Evolutionary conservation across 371 early-diverging fungal species (phyloP), one percentile per base, ranked within the genome.

Genomic region (Syncephalastrum racemosum): DNA sequence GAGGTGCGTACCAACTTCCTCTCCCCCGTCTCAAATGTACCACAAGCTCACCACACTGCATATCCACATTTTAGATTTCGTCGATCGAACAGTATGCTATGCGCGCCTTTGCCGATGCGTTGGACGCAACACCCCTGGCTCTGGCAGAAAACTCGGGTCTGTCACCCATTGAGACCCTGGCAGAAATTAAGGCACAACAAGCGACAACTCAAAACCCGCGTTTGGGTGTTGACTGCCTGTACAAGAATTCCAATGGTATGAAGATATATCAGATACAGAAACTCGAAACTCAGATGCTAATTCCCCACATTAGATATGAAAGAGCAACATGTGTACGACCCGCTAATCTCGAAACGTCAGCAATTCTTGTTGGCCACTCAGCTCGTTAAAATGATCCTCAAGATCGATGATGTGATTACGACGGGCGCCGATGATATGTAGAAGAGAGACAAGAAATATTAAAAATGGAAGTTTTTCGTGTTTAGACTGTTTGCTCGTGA

Each of bases 71-170:
- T 27, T 56, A 86, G 68, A 89, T 91, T 49, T 90, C 94, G 6
- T 75, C 89, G 14, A 92, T 96, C 57, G 98, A 98, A 78, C 98
- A 99, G 76, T 97, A 98, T 63, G 98, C 99, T 40, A 96, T 97
- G 94, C 90, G 98, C 53, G 95, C 92, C 2, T 99, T 99, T 76
- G 92, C 98, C 15, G 79, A 87, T 66, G 99, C 99, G 8, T 83
- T 99, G 36, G 98, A 99, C 66, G 92, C 96, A 19, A 90, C 98
- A 24, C 99, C 99, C 19, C 76, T 99, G 60, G 88, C 96, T 4
- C 83, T 99, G 44, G 98, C 99, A 16, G 93, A 96, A 72, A 99
- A 99, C 89, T 92, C 92, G 62, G 99, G 99, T 19, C 79, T 98
- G 36, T 86, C 95, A 44, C 96, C 99, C 45, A 95, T 99, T 59